Base-by-base conservation (phyloP, 2,329 filamentous ascomycete species). In the Cladorrhinum sp. region DNA sequence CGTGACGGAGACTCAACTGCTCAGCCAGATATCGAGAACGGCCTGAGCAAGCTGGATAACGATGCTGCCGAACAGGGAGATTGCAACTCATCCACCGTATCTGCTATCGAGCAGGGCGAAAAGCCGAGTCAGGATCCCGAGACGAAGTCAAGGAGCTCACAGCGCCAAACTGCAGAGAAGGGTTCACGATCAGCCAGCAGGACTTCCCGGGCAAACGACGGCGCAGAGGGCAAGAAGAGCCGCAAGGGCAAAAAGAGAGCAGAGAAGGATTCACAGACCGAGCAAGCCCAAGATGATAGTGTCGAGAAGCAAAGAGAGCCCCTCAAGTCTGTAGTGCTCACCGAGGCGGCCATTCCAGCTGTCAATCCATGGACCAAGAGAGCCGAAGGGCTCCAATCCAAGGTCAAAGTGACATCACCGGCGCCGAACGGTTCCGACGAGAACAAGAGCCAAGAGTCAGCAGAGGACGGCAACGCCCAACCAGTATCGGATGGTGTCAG, bases 281-380 rank as follows among this genome's bases (percentile, higher is more conserved):
- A 81, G 52, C 75, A 79, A 57, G 77, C 78, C 18, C 71, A 72
- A 25, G 78, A 82, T 18, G 79, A 82, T 50, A 85, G 87, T 65
- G 84, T 56, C 1, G 67, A 68, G 49, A 67, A 87, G 67, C 84
- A 84, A 66, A 45, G 83, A 62, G 77, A 84, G 62, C 78, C 79
- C 13, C 78, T 83, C 67, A 85, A 87, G 68, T 64, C 63, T 2
- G 77, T 85, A 50, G 83, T 88, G 68, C 79, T 96, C 48, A 88
- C 89, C 51, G 91, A 95, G 62, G 93, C 93, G 18, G 89, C 92
- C 27, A 81, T 90, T 49, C 95, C 95, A 0, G 75, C 85, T 1
- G 89, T 97, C 60, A 99, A 99, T 73, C 79, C 93, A 64, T 99
- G 95, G 93, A 84, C 87, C 64, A 86, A 93, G 75, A 85, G 93